Base-by-base conservation (phyloP, 345 rosid genomes). In the Salix exigua region DNA sequence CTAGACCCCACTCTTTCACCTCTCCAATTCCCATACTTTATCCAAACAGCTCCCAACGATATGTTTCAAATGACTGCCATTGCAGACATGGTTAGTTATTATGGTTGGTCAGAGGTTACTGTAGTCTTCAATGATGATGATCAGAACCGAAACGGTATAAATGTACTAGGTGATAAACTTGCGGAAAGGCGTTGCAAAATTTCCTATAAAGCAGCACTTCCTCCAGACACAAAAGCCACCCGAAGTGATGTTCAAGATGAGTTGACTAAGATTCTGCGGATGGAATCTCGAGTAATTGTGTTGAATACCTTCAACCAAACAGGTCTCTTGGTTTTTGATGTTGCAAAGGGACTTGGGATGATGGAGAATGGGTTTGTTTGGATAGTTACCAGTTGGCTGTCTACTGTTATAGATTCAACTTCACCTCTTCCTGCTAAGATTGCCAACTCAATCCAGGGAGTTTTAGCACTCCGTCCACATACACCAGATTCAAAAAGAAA, bases 41-140 rank as follows among this genome's bases (percentile, higher is more conserved):
- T 95, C 76, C 99, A 95, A 71, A 95, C 97, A 12, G 96, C 97
- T 19, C 99, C 99, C 26, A 95, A 80, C 63, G 97, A 93, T 77
- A 80, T 88, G 60, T 95, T 85, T 83, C 86, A 86, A 86, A 90
- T 90, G 94, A 86, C 84, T 19, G 99, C 96, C 82, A 90, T 93
- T 48, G 94, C 97, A 7, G 97, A 95, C 55, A 88, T 91, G 74
- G 77, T 93, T 66, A 88, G 88, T 76, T 85, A 84, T 31, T 93
- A 77, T 51, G 84, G 92, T 26, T 95, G 97, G 97, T 79, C 83
- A 28, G 91, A 89, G 74, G 90, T 93, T 44, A 70, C 90, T 80
- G 90, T 93, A 1, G 61, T 95, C 58, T 93, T 76, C 83, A 87
- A 80, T 12, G 97, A 95, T 16, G 99, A 95, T 77, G 97, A 95